Percentiles rank a stretch among this genome's conserved stretches.
Evolutionary conservation across 192 early-diverging fungal species (phyloP).

Genomic region (Geranomyces variabilis): DNA sequence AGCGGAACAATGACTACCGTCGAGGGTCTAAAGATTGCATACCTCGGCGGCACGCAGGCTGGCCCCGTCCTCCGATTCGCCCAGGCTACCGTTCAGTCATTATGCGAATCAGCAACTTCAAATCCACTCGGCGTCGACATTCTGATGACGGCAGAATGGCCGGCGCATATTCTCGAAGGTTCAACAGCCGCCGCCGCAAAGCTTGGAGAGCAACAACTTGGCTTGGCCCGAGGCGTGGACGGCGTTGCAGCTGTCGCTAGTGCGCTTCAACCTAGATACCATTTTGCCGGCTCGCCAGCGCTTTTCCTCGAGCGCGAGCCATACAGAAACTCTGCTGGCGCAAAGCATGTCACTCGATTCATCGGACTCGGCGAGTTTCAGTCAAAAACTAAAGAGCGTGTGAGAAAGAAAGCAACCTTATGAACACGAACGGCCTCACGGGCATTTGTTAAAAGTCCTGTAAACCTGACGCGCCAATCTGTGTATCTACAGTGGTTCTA

Average conservation of each 20-base stretch:
- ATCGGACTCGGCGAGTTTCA: slow-evolving; percentile 76
- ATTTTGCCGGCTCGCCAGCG: slow-evolving; percentile 73
- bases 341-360: slow-evolving; percentile 76
- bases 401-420: slow-evolving; percentile 40
- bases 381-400: slow-evolving; percentile 67
- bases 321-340: slow-evolving; percentile 62
- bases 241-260: slow-evolving; percentile 51
- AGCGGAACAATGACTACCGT: slow-evolving; percentile 61
- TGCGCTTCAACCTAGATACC: slow-evolving; percentile 80
- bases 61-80: background rate
- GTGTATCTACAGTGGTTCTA: slow-evolving; percentile 78
- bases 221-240: slow-evolving; percentile 16
- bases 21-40: slow-evolving; percentile 67
- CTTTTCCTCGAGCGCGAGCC: slow-evolving; percentile 86
- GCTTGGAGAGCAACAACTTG: slow-evolving; percentile 12
- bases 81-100: slow-evolving; percentile 6
- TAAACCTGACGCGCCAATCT: no score
- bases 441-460: background rate
- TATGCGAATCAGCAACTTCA: background rate
- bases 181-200: slow-evolving; percentile 16
- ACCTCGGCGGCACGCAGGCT: slow-evolving; percentile 47
- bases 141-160: slow-evolving; percentile 85
- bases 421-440: background rate
- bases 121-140: slow-evolving; percentile 65
- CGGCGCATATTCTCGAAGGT: slow-evolving; percentile 47